Conservation (phyloP, 768 basidiomycete genomes). For the Mycena capillaripes region DNA sequence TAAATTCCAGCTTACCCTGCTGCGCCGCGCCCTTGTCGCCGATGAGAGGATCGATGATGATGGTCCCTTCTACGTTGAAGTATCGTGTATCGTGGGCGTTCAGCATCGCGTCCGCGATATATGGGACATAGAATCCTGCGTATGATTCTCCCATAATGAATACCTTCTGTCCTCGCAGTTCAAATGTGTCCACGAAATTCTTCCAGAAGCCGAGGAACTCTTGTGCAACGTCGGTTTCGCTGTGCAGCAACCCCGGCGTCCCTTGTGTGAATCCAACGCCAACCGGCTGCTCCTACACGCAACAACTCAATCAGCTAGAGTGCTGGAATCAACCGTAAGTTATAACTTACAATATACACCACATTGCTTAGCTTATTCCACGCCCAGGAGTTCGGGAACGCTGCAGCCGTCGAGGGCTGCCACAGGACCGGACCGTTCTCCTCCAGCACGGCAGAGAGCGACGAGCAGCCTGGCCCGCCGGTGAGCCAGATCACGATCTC, state of each 20-base stretch:
- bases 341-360: neutral
- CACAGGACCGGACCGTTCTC: neutral
- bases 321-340: too few relatives aligned
- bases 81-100: neutral
- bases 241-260: neutral
- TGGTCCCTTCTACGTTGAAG: slow-evolving; percentile 8
- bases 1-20: neutral
- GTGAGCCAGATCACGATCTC: neutral
- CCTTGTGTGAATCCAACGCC: slow-evolving; percentile 11
- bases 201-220: slow-evolving; percentile 19
- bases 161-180: slow-evolving; percentile 1
- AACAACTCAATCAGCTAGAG: too few relatives aligned
- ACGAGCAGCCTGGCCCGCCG: neutral
- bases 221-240: neutral
- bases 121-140: neutral
- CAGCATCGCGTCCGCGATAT: slow-evolving; percentile 20
- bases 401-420: neutral
- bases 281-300: slow-evolving; percentile 3
- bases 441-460: neutral
- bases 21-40: neutral
- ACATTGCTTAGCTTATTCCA: slow-evolving; percentile 7
- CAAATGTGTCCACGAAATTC: slow-evolving; percentile 12
- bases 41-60: neutral
- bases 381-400: neutral
- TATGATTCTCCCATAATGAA: slow-evolving; percentile 12